Percentiles rank a stretch among this genome's conserved stretches.
Evolutionary conservation across 2,329 filamentous ascomycete genomes (phyloP).

Genomic region (Ampelomyces quisqualis): DNA sequence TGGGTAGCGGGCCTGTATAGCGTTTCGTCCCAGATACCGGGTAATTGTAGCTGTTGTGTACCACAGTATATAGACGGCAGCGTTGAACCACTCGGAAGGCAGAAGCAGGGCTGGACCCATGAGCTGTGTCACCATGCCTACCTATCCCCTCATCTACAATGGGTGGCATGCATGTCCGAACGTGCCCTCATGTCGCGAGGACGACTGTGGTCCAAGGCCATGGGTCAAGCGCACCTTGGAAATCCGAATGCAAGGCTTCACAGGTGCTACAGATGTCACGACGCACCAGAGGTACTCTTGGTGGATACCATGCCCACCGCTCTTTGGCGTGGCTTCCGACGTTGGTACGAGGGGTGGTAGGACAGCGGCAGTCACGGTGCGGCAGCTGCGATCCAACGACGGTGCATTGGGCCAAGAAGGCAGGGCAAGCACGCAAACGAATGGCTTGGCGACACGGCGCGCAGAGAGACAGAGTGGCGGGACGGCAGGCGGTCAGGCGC

Average conservation of each 20-base stretch:
- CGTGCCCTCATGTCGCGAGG: constrained; percentile 3
- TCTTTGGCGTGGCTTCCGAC: constrained; percentile 13
- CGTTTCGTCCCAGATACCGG: constrained; percentile 6
- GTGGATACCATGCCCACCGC: constrained; percentile 20
- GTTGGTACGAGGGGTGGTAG: too few relatives aligned
- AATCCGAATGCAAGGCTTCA: constrained; percentile 6
- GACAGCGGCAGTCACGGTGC: constrained; percentile 25
- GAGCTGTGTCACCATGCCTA: constrained; percentile 9
- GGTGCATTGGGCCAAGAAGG: constrained; percentile 2
- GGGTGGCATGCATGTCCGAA: constrained; percentile 11
- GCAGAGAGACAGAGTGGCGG: constrained; percentile 23
- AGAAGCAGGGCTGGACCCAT: constrained; percentile 10
- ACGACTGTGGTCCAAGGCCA: not conserved
- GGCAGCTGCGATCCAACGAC: constrained; percentile 7
- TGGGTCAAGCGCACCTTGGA: not conserved
- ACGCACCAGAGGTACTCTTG: constrained; percentile 28
- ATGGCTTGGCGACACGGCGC: constrained; percentile 20
- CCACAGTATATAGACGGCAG: constrained; percentile 1
- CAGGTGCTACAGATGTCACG: constrained; percentile 32
- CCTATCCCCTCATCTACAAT: constrained; percentile 13
- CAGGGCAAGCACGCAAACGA: constrained; percentile 14
- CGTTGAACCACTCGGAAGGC: constrained; percentile 7
- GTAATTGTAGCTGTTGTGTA: constrained; percentile 6
- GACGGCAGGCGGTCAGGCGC: constrained; percentile 37
- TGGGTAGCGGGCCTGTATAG: constrained; percentile 2